phyloP scores from a whole-genome alignment of 495 filamentous ascomycete species.

The Opeltia flavorubescens region DNA sequence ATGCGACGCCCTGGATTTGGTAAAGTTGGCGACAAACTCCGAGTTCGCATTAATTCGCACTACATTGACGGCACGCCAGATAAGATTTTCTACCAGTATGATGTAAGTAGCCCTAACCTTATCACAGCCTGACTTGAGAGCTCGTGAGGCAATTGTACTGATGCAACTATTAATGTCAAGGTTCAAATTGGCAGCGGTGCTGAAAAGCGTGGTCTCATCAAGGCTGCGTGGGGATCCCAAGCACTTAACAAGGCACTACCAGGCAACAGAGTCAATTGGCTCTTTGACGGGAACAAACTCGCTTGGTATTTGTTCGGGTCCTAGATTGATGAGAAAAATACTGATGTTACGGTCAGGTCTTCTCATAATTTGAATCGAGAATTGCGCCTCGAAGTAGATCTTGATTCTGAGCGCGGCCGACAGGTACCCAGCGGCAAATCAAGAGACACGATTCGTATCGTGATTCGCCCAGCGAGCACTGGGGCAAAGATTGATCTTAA shows the following conservation, averaged over 20 bases:
- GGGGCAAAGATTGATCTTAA: conserved; percentile 57
- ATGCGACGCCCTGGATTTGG: conserved; percentile 40
- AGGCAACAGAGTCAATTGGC: conserved; percentile 27
- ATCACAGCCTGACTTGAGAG: background rate
- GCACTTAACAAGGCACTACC: conserved; percentile 38
- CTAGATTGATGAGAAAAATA: background rate
- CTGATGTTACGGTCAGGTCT: conserved; percentile 12
- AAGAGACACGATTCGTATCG: conserved; percentile 40
- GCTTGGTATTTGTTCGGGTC: conserved; percentile 67
- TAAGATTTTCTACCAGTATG: conserved; percentile 61
- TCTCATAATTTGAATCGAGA: conserved; percentile 1
- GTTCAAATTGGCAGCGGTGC: conserved; percentile 44
- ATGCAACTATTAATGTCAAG: conserved; percentile 20
- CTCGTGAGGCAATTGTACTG: background rate
- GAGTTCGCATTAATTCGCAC: conserved; percentile 61
- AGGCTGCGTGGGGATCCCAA: conserved; percentile 58
- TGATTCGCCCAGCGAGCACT: conserved; percentile 37
- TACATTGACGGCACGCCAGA: conserved; percentile 39
- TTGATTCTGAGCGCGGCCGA: too few relatives aligned
- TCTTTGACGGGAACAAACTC: conserved; percentile 68
- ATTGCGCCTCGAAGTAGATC: too few relatives aligned
- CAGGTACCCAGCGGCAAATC: conserved; percentile 11
- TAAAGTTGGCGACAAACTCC: conserved; percentile 38
- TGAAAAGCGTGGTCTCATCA: conserved; percentile 49
- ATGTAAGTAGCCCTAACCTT: conserved; percentile 43